phyloP scores from a whole-genome alignment of 1,284 basidiomycete species.

The Cutaneotrichosporon sp. region DNA sequence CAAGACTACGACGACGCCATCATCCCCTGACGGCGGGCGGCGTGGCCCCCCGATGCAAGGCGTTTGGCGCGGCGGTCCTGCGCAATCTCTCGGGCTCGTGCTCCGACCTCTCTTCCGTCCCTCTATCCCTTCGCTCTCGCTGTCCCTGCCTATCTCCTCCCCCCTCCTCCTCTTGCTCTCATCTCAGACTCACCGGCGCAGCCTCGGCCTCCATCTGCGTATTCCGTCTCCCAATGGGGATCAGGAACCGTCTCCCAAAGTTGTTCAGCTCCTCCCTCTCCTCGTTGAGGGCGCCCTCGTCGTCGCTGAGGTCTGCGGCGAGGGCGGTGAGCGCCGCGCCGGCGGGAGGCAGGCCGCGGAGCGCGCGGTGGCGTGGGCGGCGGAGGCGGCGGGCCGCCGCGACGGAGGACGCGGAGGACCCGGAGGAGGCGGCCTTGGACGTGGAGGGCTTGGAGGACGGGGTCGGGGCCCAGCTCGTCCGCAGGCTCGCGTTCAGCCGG shows the following conservation, averaged over 20 bases:
- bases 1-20: too few relatives aligned
- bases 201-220: slow-evolving; percentile 52
- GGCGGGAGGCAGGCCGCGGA: slow-evolving; percentile 35
- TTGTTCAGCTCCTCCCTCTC: slow-evolving; percentile 40
- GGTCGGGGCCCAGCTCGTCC: not conserved
- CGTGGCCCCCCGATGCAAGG: too few relatives aligned
- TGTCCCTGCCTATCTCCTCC: too few relatives aligned
- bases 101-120: too few relatives aligned
- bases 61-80: too few relatives aligned
- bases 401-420: slow-evolving; percentile 1
- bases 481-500: slow-evolving; percentile 23
- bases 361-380: slow-evolving; percentile 33
- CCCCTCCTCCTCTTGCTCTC: too few relatives aligned
- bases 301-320: slow-evolving; percentile 40
- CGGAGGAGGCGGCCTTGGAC: slow-evolving; percentile 1
- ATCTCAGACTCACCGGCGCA: slow-evolving; percentile 41
- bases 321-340: slow-evolving; percentile 37
- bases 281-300: slow-evolving; percentile 42
- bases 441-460: too few relatives aligned
- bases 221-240: slow-evolving; percentile 44
- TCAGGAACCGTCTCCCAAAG: slow-evolving; percentile 49
- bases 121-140: too few relatives aligned
- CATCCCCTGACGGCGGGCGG: too few relatives aligned
- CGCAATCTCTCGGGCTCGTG: too few relatives aligned
- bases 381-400: not conserved